These are phyloP conservation scores for Eucalyptus sideroxylon DNA, from an alignment of 345 rosid genomes.

Conservation along the genomic window DNA sequence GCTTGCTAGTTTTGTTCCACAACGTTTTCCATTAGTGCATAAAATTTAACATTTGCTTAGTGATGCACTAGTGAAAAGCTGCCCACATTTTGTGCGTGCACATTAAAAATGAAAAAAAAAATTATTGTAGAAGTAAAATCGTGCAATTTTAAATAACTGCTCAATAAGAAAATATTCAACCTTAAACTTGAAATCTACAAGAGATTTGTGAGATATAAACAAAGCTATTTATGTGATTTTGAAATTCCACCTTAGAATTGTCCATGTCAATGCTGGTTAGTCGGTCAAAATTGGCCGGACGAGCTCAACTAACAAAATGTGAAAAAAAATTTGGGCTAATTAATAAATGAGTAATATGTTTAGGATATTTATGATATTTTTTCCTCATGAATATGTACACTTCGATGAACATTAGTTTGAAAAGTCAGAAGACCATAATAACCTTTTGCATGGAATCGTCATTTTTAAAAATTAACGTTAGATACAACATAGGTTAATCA, in stretches of 20 bases:
- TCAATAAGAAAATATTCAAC: neutral
- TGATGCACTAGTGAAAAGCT: neutral
- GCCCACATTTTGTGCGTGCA: neutral
- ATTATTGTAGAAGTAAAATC: neutral
- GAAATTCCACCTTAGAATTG: neutral
- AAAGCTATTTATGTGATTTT: neutral
- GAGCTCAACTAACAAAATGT: too few species aligned
- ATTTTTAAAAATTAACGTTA: neutral
- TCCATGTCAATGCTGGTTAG: too few species aligned
- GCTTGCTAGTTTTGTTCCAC: neutral
- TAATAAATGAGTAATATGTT: too few species aligned
- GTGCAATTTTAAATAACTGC: neutral
- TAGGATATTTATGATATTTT: too few species aligned
- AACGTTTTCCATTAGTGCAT: neutral
- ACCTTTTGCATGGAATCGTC: neutral
- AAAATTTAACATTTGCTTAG: neutral
- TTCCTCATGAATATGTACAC: neutral
- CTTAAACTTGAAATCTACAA: neutral
- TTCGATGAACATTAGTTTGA: neutral
- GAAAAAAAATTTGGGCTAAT: too few species aligned
- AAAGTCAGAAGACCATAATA: neutral
- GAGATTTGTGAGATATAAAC: neutral
- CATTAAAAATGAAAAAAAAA: neutral
- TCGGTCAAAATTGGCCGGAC: fast-evolving
- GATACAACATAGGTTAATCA: neutral